A percentile compares a stretch with the other conserved stretches of the same genome.
phyloP scores from a whole-genome alignment of 768 basidiomycete genomes.

The Cystofilobasidium bisporidii region DNA sequence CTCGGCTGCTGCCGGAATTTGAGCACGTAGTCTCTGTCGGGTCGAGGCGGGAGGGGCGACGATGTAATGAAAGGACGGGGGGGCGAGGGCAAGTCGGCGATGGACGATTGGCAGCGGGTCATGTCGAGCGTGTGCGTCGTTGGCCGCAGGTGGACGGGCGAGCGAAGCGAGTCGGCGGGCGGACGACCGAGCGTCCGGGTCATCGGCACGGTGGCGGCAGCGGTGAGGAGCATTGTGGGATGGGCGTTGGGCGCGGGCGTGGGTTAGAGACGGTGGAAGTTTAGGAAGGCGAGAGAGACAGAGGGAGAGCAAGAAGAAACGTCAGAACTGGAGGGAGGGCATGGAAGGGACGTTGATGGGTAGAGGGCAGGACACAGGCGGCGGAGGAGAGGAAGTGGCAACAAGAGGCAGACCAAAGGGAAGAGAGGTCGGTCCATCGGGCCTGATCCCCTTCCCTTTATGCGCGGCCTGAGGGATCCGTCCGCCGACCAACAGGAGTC shows the following conservation, averaged over 20 bases:
- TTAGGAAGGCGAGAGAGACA: background rate
- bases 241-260: no score
- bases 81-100: slow-evolving; percentile 9
- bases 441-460: no score
- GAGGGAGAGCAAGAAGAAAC: slow-evolving; percentile 32
- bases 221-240: background rate
- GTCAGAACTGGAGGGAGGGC: slow-evolving; percentile 30
- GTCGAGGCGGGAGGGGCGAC: slow-evolving; percentile 3
- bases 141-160: background rate
- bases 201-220: background rate
- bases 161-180: background rate
- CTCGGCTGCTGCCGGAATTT: slow-evolving; percentile 82
- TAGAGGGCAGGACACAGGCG: no score
- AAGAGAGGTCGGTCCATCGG: no score
- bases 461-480: no score
- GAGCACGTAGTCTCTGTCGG: slow-evolving; percentile 67
- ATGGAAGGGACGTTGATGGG: no score
- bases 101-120: background rate
- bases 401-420: background rate
- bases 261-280: background rate
- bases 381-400: background rate
- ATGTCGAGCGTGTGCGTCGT: background rate
- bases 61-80: slow-evolving; percentile 15
- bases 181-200: background rate
- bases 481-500: no score